These are phyloP conservation scores for Phytophthora uliginosa DNA, from an alignment of 352 stramenopile species.

Conservation along the genomic window DNA sequence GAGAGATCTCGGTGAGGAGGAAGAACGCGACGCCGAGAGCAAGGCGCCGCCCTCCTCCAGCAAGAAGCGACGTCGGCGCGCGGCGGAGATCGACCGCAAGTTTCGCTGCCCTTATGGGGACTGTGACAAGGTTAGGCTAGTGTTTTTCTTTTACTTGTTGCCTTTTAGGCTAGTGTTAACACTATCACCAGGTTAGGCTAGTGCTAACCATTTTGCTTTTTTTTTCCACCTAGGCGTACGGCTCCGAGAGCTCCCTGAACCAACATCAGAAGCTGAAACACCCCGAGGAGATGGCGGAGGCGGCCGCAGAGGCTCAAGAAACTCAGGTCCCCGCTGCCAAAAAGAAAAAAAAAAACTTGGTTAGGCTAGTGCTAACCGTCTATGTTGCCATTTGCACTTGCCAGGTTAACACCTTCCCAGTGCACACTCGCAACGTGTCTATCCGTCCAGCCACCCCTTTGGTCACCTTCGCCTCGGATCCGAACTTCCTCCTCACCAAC, in stretches of 20 bases:
- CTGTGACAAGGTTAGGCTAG: conserved; percentile 59
- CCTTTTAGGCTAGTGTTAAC: conserved; percentile 5
- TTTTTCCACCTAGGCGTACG: conserved; percentile 60
- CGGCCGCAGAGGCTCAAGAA: conserved; percentile 37
- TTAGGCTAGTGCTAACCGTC: not conserved
- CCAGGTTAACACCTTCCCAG: conserved; percentile 53
- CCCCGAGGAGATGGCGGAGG: conserved; percentile 45
- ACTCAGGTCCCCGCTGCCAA: conserved; percentile 35
- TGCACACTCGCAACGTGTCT: conserved; percentile 61
- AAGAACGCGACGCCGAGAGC: conserved; percentile 30
- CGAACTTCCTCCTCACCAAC: conserved; percentile 9
- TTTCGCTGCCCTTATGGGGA: conserved; percentile 53
- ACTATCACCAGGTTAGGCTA: conserved; percentile 1
- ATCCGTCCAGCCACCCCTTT: conserved; percentile 69
- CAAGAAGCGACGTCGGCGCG: conserved; percentile 81
- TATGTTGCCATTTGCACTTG: conserved; percentile 1
- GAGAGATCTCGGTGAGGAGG: conserved; percentile 32
- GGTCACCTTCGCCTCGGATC: conserved; percentile 24
- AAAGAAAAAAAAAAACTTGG: not conserved
- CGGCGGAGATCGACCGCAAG: conserved; percentile 88
- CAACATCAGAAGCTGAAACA: conserved; percentile 89
- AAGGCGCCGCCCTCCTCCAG: conserved; percentile 43
- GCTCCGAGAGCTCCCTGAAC: conserved; percentile 81
- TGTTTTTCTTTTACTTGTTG: conserved; percentile 5
- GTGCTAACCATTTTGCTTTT: conserved; percentile 10